Base-by-base conservation (phyloP, 148 eudicot genomes). In the Spergularia bocconei region DNA sequence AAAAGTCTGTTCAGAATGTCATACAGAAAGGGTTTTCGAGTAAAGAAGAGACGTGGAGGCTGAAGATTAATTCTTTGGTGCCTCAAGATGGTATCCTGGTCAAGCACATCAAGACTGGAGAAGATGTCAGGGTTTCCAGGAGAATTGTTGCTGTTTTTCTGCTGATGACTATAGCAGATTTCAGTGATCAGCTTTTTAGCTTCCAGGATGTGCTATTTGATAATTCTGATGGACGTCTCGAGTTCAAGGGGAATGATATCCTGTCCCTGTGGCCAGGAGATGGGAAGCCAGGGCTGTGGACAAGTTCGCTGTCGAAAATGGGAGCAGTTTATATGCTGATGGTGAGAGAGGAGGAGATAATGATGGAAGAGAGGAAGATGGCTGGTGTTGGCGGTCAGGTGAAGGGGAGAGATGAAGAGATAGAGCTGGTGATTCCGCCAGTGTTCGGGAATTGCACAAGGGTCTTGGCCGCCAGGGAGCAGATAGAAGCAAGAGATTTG, bases 231-330 rank as follows among this genome's bases (percentile, higher is more conserved):
- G 97, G 97, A 2, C 73, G 85, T 0, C 84, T 90, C 11, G 89
- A 88, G 76, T 91, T 89, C 25, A 25, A 71, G 1, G 97, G 98
- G 14, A 92, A 86, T 56, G 82, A 83, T 39, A 70, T 59, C 11
- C 58, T 58, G 17, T 80, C 84, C 6, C 38, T 95, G 6, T 95
- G 98, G 98, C 98, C 98, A 0, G 98, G 97, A 10, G 89, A 92
- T 53, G 98, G 98, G 12, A 95, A 92, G 81, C 97, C 97, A 0
- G 98, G 98, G 69, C 78, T 95, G 11, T 95, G 98, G 98, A 67
- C 92, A 82, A 89, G 77, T 76, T 95, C 93, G 0, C 50, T 84
- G 10, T 95, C 97, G 0, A 86, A 92, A 71, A 92, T 95, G 98
- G 98, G 85, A 0, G 96, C 93, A 0, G 76, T 95, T 21, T 95